Percentiles rank a stretch among this genome's conserved stretches.
Conservation (phyloP, 1,284 basidiomycete species). For the Puccinia polysora region DNA sequence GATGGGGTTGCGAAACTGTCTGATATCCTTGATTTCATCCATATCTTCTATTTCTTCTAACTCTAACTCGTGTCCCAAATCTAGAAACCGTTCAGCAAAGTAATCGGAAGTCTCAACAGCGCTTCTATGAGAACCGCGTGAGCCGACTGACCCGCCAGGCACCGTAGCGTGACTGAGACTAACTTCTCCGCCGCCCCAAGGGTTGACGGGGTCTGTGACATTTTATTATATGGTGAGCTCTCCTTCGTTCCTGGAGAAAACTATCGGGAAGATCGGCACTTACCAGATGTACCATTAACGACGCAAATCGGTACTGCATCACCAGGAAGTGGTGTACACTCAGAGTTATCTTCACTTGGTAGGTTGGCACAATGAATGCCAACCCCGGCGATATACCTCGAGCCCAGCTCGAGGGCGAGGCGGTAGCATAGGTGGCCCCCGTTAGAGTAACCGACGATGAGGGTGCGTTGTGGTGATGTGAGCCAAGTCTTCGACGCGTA, state of each 20-base stretch:
- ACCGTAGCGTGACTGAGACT: not conserved
- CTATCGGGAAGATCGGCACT: not conserved
- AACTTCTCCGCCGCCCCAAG: slow-evolving; percentile 8
- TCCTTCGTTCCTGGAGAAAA: not conserved
- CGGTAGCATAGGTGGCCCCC: slow-evolving; percentile 1
- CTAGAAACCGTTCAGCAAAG: slow-evolving; percentile 12
- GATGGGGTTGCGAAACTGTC: not conserved
- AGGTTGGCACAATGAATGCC: slow-evolving; percentile 22
- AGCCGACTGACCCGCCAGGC: not conserved
- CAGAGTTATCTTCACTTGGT: slow-evolving; percentile 11
- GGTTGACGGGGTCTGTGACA: slow-evolving; percentile 6
- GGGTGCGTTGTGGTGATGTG: not conserved
- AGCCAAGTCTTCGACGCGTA: not conserved
- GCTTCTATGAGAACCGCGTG: not conserved
- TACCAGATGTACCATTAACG: slow-evolving; percentile 14
- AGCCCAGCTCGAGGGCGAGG: slow-evolving; percentile 5
- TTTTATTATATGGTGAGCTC: not conserved
- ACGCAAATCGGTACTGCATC: slow-evolving; percentile 25
- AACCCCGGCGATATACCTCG: slow-evolving; percentile 5
- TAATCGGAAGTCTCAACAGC: slow-evolving; percentile 9
- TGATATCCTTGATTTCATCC: not conserved
- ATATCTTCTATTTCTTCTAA: slow-evolving; percentile 3
- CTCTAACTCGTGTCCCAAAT: not conserved
- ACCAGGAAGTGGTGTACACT: not conserved
- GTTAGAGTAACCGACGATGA: slow-evolving; percentile 11